Conservation (phyloP, 192 early-diverging fungal genomes). For the Backusella parvicylindrica region DNA sequence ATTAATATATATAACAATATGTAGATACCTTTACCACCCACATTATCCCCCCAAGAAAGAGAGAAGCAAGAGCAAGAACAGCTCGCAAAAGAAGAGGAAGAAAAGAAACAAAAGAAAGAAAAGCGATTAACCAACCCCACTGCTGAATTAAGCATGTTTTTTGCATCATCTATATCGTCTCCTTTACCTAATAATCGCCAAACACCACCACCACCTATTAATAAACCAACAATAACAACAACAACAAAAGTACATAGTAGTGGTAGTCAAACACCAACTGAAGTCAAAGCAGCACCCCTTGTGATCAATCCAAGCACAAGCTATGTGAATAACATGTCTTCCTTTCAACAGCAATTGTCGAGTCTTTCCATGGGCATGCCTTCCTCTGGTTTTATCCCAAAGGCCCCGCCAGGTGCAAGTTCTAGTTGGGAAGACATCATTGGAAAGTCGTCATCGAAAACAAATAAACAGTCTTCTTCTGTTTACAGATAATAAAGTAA, state of each 20-base stretch:
- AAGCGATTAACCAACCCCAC: not conserved
- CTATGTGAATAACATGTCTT: constrained; percentile 7
- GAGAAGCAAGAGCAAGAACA: not conserved
- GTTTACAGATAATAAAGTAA: not conserved
- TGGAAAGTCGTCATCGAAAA: not conserved
- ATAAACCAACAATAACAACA: not conserved
- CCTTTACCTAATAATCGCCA: not conserved
- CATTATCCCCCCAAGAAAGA: not conserved
- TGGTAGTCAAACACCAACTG: not conserved
- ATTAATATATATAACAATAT: not conserved
- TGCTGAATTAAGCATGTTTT: not conserved
- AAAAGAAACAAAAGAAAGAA: not conserved
- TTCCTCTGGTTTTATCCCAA: constrained; percentile 17
- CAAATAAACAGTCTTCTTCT: not conserved
- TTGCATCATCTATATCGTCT: not conserved
- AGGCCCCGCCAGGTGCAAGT: not conserved
- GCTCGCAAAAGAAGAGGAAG: not conserved
- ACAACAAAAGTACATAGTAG: constrained; percentile 1
- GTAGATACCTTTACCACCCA: not conserved
- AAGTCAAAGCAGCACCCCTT: not conserved
- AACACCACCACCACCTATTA: not conserved
- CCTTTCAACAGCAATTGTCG: constrained; percentile 26
- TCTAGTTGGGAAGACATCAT: not conserved
- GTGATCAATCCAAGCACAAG: not conserved
- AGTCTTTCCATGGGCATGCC: constrained; percentile 22